Conservation (phyloP, 1,139 yeast species). For the Taiozyma sp. region DNA sequence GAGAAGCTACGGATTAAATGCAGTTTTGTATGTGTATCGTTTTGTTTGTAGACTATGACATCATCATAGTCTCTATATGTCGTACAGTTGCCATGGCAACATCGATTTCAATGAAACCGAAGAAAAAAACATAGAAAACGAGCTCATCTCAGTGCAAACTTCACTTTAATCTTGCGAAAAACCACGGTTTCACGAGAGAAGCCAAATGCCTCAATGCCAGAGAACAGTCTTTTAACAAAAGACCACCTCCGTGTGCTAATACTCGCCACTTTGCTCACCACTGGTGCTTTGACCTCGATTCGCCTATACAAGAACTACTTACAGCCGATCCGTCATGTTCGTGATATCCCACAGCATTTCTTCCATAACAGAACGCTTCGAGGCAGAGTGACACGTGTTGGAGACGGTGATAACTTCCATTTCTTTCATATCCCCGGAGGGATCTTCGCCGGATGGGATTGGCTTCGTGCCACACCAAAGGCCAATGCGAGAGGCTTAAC, state of each 20-base stretch:
- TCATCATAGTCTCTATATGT: not conserved
- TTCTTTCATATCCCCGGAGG: constrained; percentile 96
- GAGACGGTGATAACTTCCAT: constrained; percentile 95
- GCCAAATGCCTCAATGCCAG: not conserved
- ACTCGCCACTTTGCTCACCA: not conserved
- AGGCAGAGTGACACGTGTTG: constrained; percentile 87
- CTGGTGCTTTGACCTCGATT: not conserved
- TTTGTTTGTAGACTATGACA: not conserved
- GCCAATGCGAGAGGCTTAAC: constrained; percentile 32
- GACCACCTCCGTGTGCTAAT: not conserved
- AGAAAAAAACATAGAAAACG: too few species aligned
- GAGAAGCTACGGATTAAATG: constrained; percentile 23
- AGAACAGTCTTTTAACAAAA: not conserved
- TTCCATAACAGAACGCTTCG: constrained; percentile 45
- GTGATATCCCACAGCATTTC: constrained; percentile 30
- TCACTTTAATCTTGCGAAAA: too few species aligned
- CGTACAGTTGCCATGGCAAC: not conserved
- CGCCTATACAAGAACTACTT: constrained; percentile 4
- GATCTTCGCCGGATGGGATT: constrained; percentile 82
- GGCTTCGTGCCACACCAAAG: constrained; percentile 58
- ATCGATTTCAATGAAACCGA: too few species aligned
- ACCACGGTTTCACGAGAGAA: too few species aligned
- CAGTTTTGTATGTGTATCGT: too few species aligned
- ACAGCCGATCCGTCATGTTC: constrained; percentile 5
- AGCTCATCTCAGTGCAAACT: too few species aligned